Evolutionary conservation across 179 eudicot genomes (phyloP).

Genomic region (Actinidia chinensis): DNA sequence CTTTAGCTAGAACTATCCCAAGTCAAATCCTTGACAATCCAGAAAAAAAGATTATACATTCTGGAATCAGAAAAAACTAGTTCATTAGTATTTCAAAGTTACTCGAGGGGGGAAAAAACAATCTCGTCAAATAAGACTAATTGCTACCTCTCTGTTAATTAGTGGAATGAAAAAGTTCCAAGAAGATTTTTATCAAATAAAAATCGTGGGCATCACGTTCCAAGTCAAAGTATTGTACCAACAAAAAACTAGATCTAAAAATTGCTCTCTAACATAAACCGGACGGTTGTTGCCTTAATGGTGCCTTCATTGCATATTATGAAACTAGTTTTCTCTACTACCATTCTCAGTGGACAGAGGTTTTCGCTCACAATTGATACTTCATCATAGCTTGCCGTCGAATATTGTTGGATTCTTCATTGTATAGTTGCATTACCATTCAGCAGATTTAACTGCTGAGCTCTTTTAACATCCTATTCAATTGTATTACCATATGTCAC

Average conservation of each 20-base stretch:
- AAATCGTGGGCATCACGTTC: background rate
- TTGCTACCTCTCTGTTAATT: background rate
- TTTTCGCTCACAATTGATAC: background rate
- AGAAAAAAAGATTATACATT: background rate
- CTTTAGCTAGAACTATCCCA: conserved; percentile 5
- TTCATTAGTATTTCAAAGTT: background rate
- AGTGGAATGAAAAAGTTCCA: background rate
- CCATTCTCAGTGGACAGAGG: background rate
- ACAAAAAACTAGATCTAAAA: background rate
- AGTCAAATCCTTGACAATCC: conserved; percentile 1
- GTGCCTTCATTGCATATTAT: background rate
- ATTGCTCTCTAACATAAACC: background rate
- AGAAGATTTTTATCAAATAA: background rate
- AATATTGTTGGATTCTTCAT: background rate
- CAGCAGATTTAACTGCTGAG: too few relatives aligned
- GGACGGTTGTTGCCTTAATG: background rate
- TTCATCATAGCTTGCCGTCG: background rate
- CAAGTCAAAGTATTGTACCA: background rate
- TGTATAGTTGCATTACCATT: background rate
- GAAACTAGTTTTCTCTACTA: background rate
- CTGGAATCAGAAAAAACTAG: background rate
- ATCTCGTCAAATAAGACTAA: background rate
- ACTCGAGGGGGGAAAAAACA: background rate
- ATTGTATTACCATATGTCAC: background rate
- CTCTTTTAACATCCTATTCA: background rate